These are phyloP conservation scores for Quercus ilex DNA, from an alignment of 306 rosid genomes.

Conservation along the genomic window DNA sequence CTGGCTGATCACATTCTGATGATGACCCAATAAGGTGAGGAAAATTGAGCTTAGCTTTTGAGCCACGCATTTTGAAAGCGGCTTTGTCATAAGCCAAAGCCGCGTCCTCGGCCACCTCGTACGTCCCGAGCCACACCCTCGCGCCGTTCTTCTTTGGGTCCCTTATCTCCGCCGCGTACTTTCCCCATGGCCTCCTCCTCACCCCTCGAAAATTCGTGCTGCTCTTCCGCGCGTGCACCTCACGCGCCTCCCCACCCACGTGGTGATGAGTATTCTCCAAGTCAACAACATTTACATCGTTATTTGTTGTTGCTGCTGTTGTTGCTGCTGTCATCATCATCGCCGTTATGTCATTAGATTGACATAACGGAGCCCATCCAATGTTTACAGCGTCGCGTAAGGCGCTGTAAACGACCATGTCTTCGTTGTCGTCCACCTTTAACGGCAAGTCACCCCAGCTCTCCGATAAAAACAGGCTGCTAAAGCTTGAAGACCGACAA, in stretches of 20 bases:
- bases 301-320: neutral
- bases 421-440: conserved; percentile 1
- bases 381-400: neutral
- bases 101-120: conserved; percentile 43
- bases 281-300: neutral
- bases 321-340: too few relatives aligned
- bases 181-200: conserved; percentile 58
- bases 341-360: neutral
- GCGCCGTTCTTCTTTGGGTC: conserved; percentile 39
- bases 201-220: conserved; percentile 40
- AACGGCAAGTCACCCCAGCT: conserved; percentile 20
- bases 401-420: conserved; percentile 1
- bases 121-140: conserved; percentile 64
- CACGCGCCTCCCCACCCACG: neutral
- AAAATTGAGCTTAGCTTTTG: conserved; percentile 53
- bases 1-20: neutral
- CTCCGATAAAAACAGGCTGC: conserved; percentile 1
- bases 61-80: conserved; percentile 54
- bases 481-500: conserved; percentile 11
- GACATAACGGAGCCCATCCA: neutral
- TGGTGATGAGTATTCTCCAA: too few relatives aligned
- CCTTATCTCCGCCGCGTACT: conserved; percentile 60
- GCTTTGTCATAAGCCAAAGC: conserved; percentile 63
- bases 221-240: neutral
- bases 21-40: conserved; percentile 43